Conservation (phyloP, 805 yeast genomes). For the Metschnikowia lochheadii region DNA sequence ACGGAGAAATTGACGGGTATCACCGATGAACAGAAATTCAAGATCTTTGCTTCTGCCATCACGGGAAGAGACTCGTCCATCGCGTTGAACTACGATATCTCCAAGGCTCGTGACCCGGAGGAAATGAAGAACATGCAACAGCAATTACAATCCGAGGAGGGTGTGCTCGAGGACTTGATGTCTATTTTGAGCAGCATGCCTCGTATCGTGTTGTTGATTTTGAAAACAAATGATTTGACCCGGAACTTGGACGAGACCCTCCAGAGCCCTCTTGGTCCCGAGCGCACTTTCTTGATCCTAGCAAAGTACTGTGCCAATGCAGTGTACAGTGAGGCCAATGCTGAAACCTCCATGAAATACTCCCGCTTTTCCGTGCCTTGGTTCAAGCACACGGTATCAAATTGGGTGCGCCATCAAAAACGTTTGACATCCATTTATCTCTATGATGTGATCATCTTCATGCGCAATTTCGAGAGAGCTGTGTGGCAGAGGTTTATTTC, state of each 20-base stretch:
- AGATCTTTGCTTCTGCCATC: slow-evolving; percentile 84
- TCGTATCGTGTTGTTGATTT: slow-evolving; percentile 73
- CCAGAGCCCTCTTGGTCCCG: slow-evolving; percentile 79
- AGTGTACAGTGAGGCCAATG: slow-evolving; percentile 65
- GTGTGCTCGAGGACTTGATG: slow-evolving; percentile 73
- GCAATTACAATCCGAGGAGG: slow-evolving; percentile 54
- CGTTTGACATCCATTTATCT: slow-evolving; percentile 29
- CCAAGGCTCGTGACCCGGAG: slow-evolving; percentile 46
- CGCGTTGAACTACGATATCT: slow-evolving; percentile 62
- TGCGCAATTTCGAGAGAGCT: slow-evolving; percentile 8
- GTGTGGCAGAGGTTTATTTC: not conserved
- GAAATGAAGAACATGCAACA: slow-evolving; percentile 69
- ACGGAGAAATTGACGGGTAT: slow-evolving; percentile 80
- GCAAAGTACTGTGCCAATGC: slow-evolving; percentile 84
- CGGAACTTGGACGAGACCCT: slow-evolving; percentile 82
- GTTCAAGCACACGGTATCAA: slow-evolving; percentile 14
- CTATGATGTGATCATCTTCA: slow-evolving; percentile 31
- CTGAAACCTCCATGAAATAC: slow-evolving; percentile 24
- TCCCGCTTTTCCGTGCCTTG: slow-evolving; percentile 20
- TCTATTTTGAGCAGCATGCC: slow-evolving; percentile 75
- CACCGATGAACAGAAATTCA: slow-evolving; percentile 65
- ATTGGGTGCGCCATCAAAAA: slow-evolving; percentile 35
- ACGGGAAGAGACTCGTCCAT: slow-evolving; percentile 88
- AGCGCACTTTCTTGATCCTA: slow-evolving; percentile 82
- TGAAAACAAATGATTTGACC: slow-evolving; percentile 92